A percentile compares a stretch with the other conserved stretches of the same genome.
Conservation (phyloP, 805 yeast genomes). For the Dipodascus geniculatus region DNA sequence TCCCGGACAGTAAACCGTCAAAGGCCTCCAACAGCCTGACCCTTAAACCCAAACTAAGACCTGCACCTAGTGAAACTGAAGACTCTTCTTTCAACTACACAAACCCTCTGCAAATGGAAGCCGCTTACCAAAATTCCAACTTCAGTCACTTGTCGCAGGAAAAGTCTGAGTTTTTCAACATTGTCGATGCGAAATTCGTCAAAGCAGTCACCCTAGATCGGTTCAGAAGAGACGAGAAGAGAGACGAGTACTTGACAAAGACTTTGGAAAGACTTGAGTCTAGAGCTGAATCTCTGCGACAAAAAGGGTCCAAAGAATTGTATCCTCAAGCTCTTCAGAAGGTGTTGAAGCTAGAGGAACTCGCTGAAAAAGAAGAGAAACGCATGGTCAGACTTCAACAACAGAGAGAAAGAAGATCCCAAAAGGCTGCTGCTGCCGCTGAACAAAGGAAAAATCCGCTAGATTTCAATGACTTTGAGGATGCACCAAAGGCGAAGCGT, state of each 20-base stretch:
- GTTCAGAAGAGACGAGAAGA: conserved; percentile 1
- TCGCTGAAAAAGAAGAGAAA: conserved; percentile 7
- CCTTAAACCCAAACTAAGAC: not conserved
- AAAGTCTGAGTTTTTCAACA: not conserved
- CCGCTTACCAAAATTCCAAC: not conserved
- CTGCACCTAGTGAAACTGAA: not conserved
- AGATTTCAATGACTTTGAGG: not conserved
- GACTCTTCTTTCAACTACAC: not conserved
- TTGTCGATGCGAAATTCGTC: not conserved
- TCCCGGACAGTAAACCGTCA: conserved; percentile 1
- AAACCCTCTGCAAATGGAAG: not conserved
- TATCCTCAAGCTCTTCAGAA: conserved; percentile 8
- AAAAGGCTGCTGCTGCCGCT: conserved; percentile 3
- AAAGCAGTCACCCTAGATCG: not conserved
- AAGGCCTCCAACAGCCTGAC: not conserved
- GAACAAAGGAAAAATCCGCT: not conserved
- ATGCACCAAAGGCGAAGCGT: not conserved
- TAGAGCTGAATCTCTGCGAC: conserved; percentile 6
- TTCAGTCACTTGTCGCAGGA: not conserved
- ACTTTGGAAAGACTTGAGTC: conserved; percentile 2
- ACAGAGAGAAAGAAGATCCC: not conserved
- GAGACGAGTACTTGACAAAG: not conserved
- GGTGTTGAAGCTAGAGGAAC: conserved; percentile 8
- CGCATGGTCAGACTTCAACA: not conserved
- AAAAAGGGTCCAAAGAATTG: conserved; percentile 9